Evolutionary conservation across 176 grass and related monocot genomes (phyloP), one percentile per base, ranked within the genome.

Genomic region (Elymus sibiricus): DNA sequence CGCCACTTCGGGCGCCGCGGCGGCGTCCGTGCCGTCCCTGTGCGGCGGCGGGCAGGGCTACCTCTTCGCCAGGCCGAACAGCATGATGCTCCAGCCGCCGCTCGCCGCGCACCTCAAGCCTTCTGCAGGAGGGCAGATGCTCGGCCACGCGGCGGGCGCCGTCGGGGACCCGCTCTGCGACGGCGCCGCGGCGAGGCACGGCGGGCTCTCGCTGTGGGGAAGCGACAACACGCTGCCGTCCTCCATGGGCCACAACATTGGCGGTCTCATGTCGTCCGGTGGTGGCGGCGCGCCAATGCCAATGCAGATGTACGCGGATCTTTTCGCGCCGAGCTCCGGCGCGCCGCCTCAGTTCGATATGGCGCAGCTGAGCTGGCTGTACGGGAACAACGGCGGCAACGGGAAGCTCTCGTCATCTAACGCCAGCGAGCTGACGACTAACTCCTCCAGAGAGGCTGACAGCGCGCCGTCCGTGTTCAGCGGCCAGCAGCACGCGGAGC

Each of bases 291-390:
- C 7, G 29, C 37, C 80, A 19, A 38, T 74, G 87, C 76, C 55
- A 21, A 70, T 46, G 77, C 88, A 83, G 32, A 46, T 92, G 73
- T 90, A 92, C 64, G 82, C 72, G 12, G 87, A 94, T 46, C 80
- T 94, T 31, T 92, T 90, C 78, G 61, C 68, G 6, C 56, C 73
- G 35, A 42, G 31, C 55, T 84, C 79, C 11, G 77, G 40, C 37
- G 49, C 43, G 13, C 76, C 73, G 63, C 77, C 34, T 42, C 92
- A 90, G 79, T 82, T 93, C 10, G 91, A 93, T 32, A 9, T 34
- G 42, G 89, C 77, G 65, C 93, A 90, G 83, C 79, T 95, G 29
- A 75, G 83, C 89, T 95, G 94, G 94, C 37, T 93, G 49, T 95
- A 88, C 59, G 90, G 89, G 5, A 79, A 79, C 73, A 75, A 58